Evolutionary conservation across 2,329 filamentous ascomycete genomes (phyloP).

Genomic region (Arachnomyces sp.): DNA sequence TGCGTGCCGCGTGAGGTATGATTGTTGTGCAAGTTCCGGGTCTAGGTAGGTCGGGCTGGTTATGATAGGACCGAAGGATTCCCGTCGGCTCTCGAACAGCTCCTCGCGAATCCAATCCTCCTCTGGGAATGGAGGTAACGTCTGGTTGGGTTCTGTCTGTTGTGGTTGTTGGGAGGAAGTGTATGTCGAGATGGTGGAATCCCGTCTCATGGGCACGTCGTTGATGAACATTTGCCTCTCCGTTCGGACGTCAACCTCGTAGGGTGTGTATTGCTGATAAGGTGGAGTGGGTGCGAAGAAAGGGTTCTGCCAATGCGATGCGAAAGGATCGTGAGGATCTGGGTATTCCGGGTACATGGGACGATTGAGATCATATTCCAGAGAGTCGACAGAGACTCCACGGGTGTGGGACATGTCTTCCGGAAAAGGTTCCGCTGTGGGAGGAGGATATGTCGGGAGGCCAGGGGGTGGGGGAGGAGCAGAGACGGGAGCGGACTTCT

Average conservation of each 20-base stretch:
- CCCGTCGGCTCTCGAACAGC: conserved; percentile 59
- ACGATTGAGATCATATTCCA: conserved; percentile 61
- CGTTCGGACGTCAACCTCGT: conserved; percentile 93
- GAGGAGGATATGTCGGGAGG: conserved; percentile 66
- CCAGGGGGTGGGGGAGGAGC: conserved; percentile 61
- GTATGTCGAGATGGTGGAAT: conserved; percentile 86
- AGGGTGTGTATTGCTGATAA: conserved; percentile 60
- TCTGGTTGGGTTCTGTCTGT: conserved; percentile 53
- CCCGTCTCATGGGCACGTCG: conserved; percentile 73
- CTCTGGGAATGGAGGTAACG: conserved; percentile 56
- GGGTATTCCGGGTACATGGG: conserved; percentile 45
- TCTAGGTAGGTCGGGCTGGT: conserved; percentile 4
- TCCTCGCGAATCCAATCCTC: conserved; percentile 68
- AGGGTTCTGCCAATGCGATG: conserved; percentile 37
- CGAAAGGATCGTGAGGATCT: conserved; percentile 36
- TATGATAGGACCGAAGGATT: conserved; percentile 50
- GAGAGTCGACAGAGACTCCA: conserved; percentile 67
- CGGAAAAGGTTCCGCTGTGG: conserved; percentile 71
- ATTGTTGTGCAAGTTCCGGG: conserved; percentile 7
- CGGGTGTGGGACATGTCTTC: conserved; percentile 66
- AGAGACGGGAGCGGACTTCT: conserved; percentile 60
- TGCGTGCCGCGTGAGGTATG: conserved; percentile 58
- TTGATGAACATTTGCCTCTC: conserved; percentile 92
- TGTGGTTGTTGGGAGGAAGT: conserved; percentile 82
- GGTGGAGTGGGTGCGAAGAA: conserved; percentile 55